Evolutionary conservation across 345 rosid genomes (phyloP).

Genomic region (Lagerstroemia speciosa): DNA sequence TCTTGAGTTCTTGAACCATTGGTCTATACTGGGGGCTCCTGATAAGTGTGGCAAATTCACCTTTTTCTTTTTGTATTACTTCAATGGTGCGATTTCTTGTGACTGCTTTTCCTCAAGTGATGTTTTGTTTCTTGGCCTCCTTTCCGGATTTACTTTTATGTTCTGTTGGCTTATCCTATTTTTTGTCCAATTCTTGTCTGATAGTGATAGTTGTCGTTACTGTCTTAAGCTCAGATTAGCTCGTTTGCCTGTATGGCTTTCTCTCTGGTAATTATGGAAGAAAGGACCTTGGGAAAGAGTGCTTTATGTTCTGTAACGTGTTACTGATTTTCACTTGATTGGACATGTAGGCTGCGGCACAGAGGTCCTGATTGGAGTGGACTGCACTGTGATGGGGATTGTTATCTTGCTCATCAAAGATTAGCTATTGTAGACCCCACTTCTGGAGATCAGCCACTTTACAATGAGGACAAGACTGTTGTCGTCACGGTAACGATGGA

Average conservation of each 20-base stretch:
- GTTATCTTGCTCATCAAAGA: constrained; percentile 77
- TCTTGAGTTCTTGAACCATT: neutral
- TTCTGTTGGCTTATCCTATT: neutral
- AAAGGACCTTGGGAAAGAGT: neutral
- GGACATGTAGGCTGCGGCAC: constrained; percentile 60
- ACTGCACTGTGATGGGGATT: constrained; percentile 60
- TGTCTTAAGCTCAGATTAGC: neutral
- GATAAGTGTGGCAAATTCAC: neutral
- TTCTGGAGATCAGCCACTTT: constrained; percentile 97
- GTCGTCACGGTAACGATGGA: constrained; percentile 58
- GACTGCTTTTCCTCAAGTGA: neutral
- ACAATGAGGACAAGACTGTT: constrained; percentile 62
- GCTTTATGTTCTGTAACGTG: neutral
- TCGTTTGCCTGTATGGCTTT: neutral
- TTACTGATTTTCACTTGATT: neutral
- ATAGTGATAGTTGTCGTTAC: neutral
- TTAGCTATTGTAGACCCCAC: constrained; percentile 87
- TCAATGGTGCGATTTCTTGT: neutral
- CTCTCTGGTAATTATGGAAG: neutral
- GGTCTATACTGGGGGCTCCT: neutral
- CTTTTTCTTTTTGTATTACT: no score
- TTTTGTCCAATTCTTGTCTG: neutral
- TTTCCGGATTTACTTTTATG: neutral
- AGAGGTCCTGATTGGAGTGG: constrained; percentile 99
- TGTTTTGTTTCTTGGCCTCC: neutral